These are phyloP conservation scores for Fusarium tuaranense DNA, from an alignment of 2,329 filamentous ascomycete species.

Conservation along the genomic window DNA sequence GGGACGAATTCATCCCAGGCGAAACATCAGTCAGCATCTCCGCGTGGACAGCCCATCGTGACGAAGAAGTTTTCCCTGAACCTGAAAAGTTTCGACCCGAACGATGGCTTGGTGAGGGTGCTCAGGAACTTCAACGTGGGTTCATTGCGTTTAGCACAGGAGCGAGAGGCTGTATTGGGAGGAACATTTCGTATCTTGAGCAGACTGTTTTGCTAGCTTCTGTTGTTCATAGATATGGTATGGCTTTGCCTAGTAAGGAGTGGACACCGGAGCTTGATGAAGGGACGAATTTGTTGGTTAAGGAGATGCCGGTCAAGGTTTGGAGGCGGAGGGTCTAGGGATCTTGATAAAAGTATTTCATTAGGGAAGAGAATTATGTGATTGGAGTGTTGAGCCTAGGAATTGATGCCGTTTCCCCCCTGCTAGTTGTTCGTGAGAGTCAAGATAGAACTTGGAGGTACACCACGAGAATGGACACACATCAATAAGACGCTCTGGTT, in stretches of 20 bases:
- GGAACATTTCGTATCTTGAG: constrained; percentile 56
- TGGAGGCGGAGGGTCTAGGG: not conserved
- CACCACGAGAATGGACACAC: too few species aligned
- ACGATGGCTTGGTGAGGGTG: constrained; percentile 54
- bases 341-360: not conserved
- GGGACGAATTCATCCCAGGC: constrained; percentile 48
- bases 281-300: not conserved
- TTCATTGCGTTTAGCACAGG: constrained; percentile 57
- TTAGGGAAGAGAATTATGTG: not conserved
- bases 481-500: too few species aligned
- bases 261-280: not conserved
- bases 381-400: not conserved
- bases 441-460: too few species aligned
- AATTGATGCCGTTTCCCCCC: not conserved
- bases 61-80: constrained; percentile 53
- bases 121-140: constrained; percentile 49
- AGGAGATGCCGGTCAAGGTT: not conserved
- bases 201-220: constrained; percentile 57
- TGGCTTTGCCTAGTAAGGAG: not conserved
- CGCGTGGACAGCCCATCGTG: constrained; percentile 51
- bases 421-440: not conserved
- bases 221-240: constrained; percentile 53
- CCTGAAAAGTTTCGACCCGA: constrained; percentile 54
- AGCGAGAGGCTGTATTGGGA: constrained; percentile 54
- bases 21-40: constrained; percentile 56